Conservation (phyloP, 192 early-diverging fungal genomes). For the Umbelopsis sp. region DNA sequence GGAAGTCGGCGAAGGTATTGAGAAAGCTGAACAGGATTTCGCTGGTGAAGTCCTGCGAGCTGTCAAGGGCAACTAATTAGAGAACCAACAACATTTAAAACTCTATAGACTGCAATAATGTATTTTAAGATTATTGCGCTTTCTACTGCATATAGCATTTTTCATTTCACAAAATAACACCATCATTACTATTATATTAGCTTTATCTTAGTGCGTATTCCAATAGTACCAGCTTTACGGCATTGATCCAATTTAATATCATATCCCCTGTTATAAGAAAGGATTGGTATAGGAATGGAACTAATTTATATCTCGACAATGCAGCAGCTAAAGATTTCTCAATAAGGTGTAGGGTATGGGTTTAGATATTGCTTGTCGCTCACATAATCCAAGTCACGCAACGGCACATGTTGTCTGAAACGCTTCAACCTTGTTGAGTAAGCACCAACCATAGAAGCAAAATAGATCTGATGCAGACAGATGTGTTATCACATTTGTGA, state of each 20-base stretch:
- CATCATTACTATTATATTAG: background rate
- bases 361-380: background rate
- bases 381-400: slow-evolving; percentile 4
- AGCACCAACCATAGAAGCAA: slow-evolving; percentile 28
- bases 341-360: background rate
- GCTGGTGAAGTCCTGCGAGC: slow-evolving; percentile 71
- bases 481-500: no score
- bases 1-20: slow-evolving; percentile 86
- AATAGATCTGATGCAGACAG: slow-evolving; percentile 16
- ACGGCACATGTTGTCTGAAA: slow-evolving; percentile 18
- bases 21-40: slow-evolving; percentile 76
- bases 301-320: no score
- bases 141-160: background rate
- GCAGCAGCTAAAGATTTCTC: background rate
- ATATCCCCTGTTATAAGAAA: no score
- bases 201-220: no score
- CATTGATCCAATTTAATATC: no score
- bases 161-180: background rate
- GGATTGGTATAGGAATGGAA: no score
- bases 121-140: background rate
- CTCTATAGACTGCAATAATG: background rate
- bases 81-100: background rate
- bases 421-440: slow-evolving; percentile 26
- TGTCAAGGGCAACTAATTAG: slow-evolving; percentile 29
- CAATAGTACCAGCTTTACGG: no score